Evolutionary conservation across 441 rosid genomes (phyloP), one percentile per base, ranked within the genome.

Genomic region (Sinapis alba): DNA sequence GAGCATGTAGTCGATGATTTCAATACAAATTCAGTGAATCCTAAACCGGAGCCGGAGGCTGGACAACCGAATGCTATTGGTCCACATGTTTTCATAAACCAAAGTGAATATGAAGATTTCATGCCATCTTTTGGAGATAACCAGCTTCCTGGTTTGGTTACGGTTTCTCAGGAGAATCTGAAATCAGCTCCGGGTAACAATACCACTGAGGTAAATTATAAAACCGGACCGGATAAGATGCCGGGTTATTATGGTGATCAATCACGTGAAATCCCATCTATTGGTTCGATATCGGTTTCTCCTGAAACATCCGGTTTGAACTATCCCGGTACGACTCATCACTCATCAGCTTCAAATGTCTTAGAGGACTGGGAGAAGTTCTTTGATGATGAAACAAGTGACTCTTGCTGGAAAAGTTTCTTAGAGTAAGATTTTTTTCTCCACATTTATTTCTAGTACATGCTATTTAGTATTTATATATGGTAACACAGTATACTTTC

Each of bases 301-400:
- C 54, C 77, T 30, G 71, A 7, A 1, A 13, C 28, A 28, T 41
- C 78, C 19, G 66, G 69, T 20, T 67, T 79, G 15, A 65, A 74
- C 51, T 68, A 79, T 43, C 67, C 80, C 47, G 69, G 73, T 38
- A 71, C 64, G 56, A 71, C 75, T 59, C 71, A 80, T 65, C 79
- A 82, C 57, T 83, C 87, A 45, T 53, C 87, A 36, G 75, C 79
- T 77, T 82, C 79, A 62, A 83, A 82, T 77, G 73, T 77, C 38
- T 78, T 84, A 72, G 87, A 83, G 69, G 84, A 79, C 34, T 84
- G 81, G 89, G 84, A n/a, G n/a, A n/a, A n/a, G n/a, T n/a, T n/a
- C n/a, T n/a, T n/a, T n/a, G n/a, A n/a, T n/a, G n/a, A n/a, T n/a
- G n/a, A n/a, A n/a, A n/a, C n/a, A n/a, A n/a, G n/a, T n/a, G n/a